Evolutionary conservation across 73 alveolate genomes (phyloP).

Genomic region (Paramecium sexaurelia): DNA sequence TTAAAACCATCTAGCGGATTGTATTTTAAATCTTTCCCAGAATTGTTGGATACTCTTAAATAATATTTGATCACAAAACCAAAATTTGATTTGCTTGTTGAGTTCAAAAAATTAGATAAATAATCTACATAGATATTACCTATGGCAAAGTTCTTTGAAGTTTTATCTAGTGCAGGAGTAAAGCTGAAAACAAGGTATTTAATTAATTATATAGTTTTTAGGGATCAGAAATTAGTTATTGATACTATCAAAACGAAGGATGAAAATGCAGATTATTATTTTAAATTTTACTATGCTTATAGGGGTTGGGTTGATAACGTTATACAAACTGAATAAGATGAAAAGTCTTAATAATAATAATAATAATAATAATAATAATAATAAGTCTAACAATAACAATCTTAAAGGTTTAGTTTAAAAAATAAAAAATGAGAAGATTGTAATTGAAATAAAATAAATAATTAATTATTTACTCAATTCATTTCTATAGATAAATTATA

Average conservation of each 20-base stretch:
- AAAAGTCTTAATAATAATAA: neutral
- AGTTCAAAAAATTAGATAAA: slow-evolving; percentile 13
- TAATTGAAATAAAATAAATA: neutral
- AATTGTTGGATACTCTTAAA: neutral
- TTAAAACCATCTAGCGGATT: neutral
- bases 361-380: neutral
- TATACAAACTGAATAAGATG: neutral
- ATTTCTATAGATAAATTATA: slow-evolving; percentile 37
- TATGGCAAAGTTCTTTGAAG: slow-evolving; percentile 12
- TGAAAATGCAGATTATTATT: neutral
- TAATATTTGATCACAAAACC: slow-evolving; percentile 43
- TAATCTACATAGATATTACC: neutral
- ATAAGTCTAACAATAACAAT: neutral
- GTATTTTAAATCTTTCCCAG: neutral
- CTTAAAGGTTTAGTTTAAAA: neutral
- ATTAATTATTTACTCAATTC: slow-evolving; percentile 24
- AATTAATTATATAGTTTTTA: neutral
- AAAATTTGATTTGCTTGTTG: slow-evolving; percentile 10
- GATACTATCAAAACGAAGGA: slow-evolving; percentile 1
- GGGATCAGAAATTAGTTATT: slow-evolving; percentile 41
- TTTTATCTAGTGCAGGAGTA: neutral
- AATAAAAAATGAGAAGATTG: neutral
- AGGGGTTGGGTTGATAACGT: neutral
- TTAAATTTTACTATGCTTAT: neutral
- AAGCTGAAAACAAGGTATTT: slow-evolving; percentile 7